A percentile compares a stretch with the other conserved stretches of the same genome.
These are phyloP conservation scores for Cutaneotrichosporon cavernicola DNA, from an alignment of 1,284 basidiomycete genomes.

Conservation along the genomic window DNA sequence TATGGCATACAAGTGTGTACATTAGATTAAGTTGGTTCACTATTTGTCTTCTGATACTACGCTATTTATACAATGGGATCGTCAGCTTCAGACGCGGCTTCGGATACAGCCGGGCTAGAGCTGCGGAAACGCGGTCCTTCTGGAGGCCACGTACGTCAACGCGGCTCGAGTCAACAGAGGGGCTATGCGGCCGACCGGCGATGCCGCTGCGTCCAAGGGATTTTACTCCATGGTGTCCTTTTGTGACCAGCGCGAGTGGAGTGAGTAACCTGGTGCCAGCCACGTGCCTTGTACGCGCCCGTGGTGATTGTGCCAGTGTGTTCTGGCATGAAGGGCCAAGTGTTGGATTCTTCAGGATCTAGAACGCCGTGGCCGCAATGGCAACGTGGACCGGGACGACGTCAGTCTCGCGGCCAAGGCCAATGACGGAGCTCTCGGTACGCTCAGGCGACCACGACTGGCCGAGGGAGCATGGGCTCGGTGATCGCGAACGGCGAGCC, in stretches of 20 bases:
- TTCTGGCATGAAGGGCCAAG: not conserved
- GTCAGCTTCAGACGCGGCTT: too few species aligned
- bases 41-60: not conserved
- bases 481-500: not conserved
- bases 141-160: too few species aligned
- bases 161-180: too few species aligned
- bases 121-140: too few species aligned
- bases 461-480: not conserved
- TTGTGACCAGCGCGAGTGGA: too few species aligned
- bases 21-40: not conserved
- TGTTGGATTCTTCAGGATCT: not conserved
- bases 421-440: not conserved
- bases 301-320: too few species aligned
- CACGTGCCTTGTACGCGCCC: too few species aligned
- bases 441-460: not conserved
- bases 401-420: not conserved
- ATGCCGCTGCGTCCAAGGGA: too few species aligned
- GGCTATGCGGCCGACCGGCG: too few species aligned
- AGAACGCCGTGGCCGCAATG: not conserved
- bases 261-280: too few species aligned
- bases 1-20: not conserved
- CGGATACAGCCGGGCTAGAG: too few species aligned
- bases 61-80: not conserved
- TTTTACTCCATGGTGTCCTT: too few species aligned
- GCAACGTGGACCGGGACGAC: not conserved